phyloP scores from a whole-genome alignment of 106 monocot genomes.

The Dioscorea zingiberensis region DNA sequence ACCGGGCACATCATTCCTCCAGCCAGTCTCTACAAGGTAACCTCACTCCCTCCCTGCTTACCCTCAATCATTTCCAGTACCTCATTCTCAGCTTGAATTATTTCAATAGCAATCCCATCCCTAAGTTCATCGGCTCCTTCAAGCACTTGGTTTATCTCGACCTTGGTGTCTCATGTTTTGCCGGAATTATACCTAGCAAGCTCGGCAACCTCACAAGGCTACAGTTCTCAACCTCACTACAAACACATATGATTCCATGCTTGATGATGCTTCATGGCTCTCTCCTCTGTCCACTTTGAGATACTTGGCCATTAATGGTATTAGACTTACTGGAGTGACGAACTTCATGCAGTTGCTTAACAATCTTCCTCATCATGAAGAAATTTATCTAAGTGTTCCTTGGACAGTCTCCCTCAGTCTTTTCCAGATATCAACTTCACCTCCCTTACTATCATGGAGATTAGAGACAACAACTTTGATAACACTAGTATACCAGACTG shows the following conservation, averaged over 20 bases:
- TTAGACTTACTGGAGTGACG: not conserved
- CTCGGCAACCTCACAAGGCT: no score
- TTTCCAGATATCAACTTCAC: not conserved
- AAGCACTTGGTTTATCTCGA: no score
- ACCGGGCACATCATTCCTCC: not conserved
- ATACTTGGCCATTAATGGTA: not conserved
- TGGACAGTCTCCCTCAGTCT: not conserved
- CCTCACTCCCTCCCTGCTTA: not conserved
- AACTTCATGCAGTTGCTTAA: not conserved
- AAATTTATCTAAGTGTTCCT: not conserved
- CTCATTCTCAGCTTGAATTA: not conserved
- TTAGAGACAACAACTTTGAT: not conserved
- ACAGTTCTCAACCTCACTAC: no score
- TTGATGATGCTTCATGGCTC: not conserved
- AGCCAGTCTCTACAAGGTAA: not conserved
- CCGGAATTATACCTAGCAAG: no score
- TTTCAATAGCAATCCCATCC: no score
- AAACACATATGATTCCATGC: not conserved
- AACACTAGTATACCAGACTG: not conserved
- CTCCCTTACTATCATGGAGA: not conserved
- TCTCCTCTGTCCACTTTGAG: not conserved
- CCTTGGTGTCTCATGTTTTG: no score
- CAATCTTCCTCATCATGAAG: not conserved
- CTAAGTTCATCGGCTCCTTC: no score
- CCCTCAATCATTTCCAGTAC: not conserved